A percentile compares a stretch with the other conserved stretches of the same genome.
Conservation (phyloP, 257 asterid species). For the Primulina eburnea region DNA sequence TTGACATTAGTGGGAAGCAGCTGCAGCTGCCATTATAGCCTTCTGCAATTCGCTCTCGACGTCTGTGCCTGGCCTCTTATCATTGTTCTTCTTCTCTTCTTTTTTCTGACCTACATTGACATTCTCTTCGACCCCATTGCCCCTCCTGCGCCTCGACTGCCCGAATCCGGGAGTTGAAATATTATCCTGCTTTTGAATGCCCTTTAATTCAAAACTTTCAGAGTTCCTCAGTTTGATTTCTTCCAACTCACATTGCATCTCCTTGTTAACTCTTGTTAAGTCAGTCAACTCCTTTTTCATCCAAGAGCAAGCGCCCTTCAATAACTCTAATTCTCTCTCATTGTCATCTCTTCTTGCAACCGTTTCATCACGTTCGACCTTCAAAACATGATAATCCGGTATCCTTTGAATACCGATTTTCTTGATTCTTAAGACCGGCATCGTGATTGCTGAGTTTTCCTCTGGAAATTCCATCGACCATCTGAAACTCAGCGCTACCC, state of each 20-base stretch:
- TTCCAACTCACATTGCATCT: conserved; percentile 58
- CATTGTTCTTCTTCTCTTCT: conserved; percentile 44
- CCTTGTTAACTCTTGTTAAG: conserved; percentile 54
- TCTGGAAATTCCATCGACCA: conserved; percentile 69
- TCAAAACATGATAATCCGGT: conserved; percentile 31
- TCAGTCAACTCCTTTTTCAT: conserved; percentile 74
- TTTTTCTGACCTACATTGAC: conserved; percentile 32
- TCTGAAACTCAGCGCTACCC: conserved; percentile 43
- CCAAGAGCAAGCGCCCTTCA: conserved; percentile 67
- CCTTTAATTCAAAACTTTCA: conserved; percentile 18
- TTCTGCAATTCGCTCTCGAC: conserved; percentile 84
- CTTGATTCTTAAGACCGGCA: conserved; percentile 63
- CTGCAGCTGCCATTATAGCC: conserved; percentile 81
- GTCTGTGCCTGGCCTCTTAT: conserved; percentile 34
- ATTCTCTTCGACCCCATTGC: conserved; percentile 33
- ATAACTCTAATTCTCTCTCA: conserved; percentile 42
- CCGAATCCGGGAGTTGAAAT: conserved; percentile 36
- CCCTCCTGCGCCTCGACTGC: conserved; percentile 59
- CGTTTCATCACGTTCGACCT: conserved; percentile 31
- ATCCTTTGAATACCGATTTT: conserved; percentile 63
- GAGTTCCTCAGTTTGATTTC: conserved; percentile 42
- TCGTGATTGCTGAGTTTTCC: conserved; percentile 31
- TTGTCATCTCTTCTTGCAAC: conserved; percentile 32
- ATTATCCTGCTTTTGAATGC: conserved; percentile 22
- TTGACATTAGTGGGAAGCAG: conserved; percentile 40